A percentile compares a stretch with the other conserved stretches of the same genome.
phyloP scores from a whole-genome alignment of 2,329 filamentous ascomycete species.

The Ophiostoma triangulosporum region DNA sequence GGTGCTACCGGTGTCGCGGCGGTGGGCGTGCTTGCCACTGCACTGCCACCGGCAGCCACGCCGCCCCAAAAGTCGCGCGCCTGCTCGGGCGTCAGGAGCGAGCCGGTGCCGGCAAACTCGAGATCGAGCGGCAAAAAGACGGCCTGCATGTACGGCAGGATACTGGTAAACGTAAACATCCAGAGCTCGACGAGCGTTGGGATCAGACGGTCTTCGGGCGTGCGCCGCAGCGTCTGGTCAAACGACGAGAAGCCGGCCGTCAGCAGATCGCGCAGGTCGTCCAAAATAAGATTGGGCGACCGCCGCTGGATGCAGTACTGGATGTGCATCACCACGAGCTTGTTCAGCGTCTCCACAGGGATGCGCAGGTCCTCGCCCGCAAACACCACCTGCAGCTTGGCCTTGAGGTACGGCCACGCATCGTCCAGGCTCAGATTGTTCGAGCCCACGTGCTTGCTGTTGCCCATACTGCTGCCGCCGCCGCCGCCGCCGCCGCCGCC shows the following conservation, averaged over 20 bases:
- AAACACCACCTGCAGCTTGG: conserved; percentile 63
- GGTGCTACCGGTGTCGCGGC: not conserved
- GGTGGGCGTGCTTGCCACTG: not conserved
- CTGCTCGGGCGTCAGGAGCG: conserved; percentile 63
- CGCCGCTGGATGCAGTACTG: conserved; percentile 64
- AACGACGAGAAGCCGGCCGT: conserved; percentile 74
- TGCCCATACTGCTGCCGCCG: conserved; percentile 35
- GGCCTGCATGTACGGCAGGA: conserved; percentile 87
- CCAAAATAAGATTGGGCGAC: conserved; percentile 55
- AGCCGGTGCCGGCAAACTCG: conserved; percentile 76
- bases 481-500: conserved; percentile 23
- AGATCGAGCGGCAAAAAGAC: conserved; percentile 88
- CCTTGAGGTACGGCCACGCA: conserved; percentile 69
- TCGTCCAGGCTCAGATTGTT: conserved; percentile 63
- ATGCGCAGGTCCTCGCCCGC: conserved; percentile 66
- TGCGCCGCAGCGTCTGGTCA: conserved; percentile 66
- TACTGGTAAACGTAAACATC: conserved; percentile 81
- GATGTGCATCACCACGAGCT: conserved; percentile 65
- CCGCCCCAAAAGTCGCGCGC: conserved; percentile 85
- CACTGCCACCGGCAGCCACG: conserved; percentile 23
- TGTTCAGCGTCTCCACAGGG: conserved; percentile 76
- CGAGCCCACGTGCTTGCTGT: conserved; percentile 49
- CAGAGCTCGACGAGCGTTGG: conserved; percentile 85
- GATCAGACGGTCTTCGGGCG: conserved; percentile 78
- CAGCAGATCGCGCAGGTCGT: conserved; percentile 63